Conservation (phyloP, 1,284 basidiomycete species). For the Fomes fomentarius region DNA sequence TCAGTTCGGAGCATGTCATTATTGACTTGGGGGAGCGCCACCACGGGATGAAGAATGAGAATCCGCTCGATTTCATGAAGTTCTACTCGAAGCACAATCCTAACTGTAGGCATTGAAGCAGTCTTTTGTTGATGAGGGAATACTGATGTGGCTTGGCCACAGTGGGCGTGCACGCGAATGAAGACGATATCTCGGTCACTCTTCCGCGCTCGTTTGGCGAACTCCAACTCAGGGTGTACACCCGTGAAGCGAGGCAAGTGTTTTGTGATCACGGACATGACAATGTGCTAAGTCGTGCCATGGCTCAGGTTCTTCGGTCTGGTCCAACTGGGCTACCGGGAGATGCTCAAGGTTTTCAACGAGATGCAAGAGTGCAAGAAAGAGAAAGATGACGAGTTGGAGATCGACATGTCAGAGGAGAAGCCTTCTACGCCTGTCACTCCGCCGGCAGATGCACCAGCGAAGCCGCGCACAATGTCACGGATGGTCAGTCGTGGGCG, state of each 20-base stretch:
- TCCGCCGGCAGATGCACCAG: constrained; percentile 35
- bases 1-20: constrained; percentile 57
- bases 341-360: constrained; percentile 44
- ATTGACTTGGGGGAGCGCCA: constrained; percentile 68
- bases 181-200: constrained; percentile 63
- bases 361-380: constrained; percentile 11
- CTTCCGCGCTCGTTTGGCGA: constrained; percentile 68
- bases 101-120: constrained; percentile 44
- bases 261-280: neutral
- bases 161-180: constrained; percentile 49
- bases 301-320: constrained; percentile 51
- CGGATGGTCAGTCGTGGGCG: constrained; percentile 33
- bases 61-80: constrained; percentile 67
- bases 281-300: neutral
- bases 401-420: constrained; percentile 2
- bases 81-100: constrained; percentile 76
- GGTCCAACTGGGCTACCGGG: constrained; percentile 69
- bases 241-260: constrained; percentile 56
- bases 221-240: constrained; percentile 64
- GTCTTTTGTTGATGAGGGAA: neutral
- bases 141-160: neutral
- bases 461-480: constrained; percentile 6
- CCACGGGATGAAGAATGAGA: constrained; percentile 72
- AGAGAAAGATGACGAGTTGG: constrained; percentile 2
- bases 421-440: constrained; percentile 19